Evolutionary conservation across 2,329 filamentous ascomycete genomes (phyloP), one percentile per base, ranked within the genome.

Genomic region (Botrytis porri): DNA sequence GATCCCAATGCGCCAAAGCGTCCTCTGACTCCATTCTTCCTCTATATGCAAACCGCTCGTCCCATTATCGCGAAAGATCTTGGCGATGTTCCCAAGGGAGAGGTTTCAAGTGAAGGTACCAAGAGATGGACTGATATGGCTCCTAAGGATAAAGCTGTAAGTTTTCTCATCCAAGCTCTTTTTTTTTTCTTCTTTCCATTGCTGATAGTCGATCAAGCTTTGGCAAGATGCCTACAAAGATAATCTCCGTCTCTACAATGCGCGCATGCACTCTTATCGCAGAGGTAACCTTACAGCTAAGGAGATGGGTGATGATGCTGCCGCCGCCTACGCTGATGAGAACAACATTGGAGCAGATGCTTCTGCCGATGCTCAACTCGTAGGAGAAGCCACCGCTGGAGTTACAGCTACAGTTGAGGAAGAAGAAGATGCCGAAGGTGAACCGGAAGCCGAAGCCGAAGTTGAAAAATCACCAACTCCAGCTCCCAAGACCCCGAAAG

Each of bases 1-100:
- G 95, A 98, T 82, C 95, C 95, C 77, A 97, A 97, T 82, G 95
- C 95, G 10, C 95, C 95, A 74, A 98, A 98, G 88, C 90, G 95
- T 69, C 95, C 95, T 14, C 83, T 98, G 80, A 98, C 95, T 9
- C 94, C 95, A 3, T 98, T 97, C 86, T 97, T 98, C 86, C 86
- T 98, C 75, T 98, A 94, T 85, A 94, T 97, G 87, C 92, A 97
- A 82, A 91, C 92, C 76, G 94, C 94, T 76, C 92, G 96, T 67
- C 88, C 90, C 69, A 91, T 93, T 81, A 96, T 98, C 78, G 91
- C 93, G 73, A 87, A 86, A 48, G 94, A 97, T 78, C 87, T 97
- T 18, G 93, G 92, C 35, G 81, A 88, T n/a, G 90, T 91, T 12
- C 91, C 92, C 82, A 95, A 95, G 81, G 94, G 94, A 80, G 93